Base-by-base conservation (phyloP, 1,284 basidiomycete species). In the Chondrostereum purpureum region DNA sequence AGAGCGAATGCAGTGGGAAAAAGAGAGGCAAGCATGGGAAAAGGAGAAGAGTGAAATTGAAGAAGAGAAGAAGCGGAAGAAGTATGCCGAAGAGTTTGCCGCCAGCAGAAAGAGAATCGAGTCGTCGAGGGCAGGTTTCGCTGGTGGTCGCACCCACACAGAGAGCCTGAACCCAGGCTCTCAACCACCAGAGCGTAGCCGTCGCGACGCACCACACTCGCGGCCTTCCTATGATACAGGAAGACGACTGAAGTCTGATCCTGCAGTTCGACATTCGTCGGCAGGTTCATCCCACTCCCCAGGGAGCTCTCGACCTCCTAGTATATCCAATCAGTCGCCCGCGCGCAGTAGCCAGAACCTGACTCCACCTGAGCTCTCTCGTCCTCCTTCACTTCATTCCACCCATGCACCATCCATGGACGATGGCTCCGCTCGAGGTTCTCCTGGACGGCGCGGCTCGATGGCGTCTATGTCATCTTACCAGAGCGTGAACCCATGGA, bases 91-190 rank as follows among this genome's bases (percentile, higher is more conserved):
- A 43, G 78, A 83, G 56, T 67, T 88, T 24, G 65, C 66, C 39
- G 80, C 80, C 18, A 67, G 84, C 1, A 69, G 85, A 50, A 53
- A 66, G 21, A 68, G 85, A 47, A 74, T 81, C 47, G 83, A 88
- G 56, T 65, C 68, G 4, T 64, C 67, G 46, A 73, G 79, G 53
- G 64, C 64, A 20, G 80, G 80, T 21, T n/a, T n/a, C n/a, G n/a
- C n/a, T n/a, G 63, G 58, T 13, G 53, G 52, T 57, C 50, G 62
- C 53, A 53, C 53, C 51, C 4, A 46, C 47, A 53, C 53, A 53
- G 27, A 44, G 44, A 48, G 63, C 43, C 65, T 65, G 41, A 53
- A 58, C 51, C 66, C 70, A 56, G 61, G 60, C 31, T 44, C 66
- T 48, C 55, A 62, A 43, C 70, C 75, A 45, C 54, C 61, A 37